These are phyloP conservation scores for Lunularia cruciata DNA, from an alignment of 225 moss, liverwort and hornwort species.

Conservation along the genomic window DNA sequence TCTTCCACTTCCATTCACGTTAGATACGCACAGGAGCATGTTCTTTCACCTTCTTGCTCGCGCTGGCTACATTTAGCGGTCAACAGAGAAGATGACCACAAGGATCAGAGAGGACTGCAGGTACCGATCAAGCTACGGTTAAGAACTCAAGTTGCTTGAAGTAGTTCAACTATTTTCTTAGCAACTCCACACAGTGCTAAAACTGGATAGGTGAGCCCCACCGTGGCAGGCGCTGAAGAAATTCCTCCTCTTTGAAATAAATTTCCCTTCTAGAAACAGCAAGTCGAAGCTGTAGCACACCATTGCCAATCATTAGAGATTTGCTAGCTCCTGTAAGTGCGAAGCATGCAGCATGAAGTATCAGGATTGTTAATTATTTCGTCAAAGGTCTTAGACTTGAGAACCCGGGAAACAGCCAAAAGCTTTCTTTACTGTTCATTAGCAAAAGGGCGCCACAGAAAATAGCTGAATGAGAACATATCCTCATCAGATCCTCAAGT, in stretches of 20 bases:
- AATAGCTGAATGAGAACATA: constrained; percentile 1
- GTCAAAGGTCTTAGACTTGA: neutral
- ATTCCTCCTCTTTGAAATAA: neutral
- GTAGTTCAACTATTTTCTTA: constrained; percentile 6
- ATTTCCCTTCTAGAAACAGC: constrained; percentile 4
- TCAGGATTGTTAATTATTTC: neutral
- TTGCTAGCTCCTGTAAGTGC: neutral
- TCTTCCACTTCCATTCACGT: neutral
- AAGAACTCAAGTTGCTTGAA: neutral
- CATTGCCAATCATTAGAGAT: constrained; percentile 13
- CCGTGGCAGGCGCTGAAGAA: neutral
- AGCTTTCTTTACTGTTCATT: constrained; percentile 1
- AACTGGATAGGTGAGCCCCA: constrained; percentile 9
- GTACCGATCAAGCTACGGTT: neutral
- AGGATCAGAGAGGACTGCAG: neutral
- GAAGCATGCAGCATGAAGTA: neutral
- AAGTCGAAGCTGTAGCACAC: constrained; percentile 7
- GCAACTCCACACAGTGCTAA: neutral
- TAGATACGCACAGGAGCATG: neutral
- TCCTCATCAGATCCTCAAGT: neutral
- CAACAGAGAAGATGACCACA: constrained; percentile 2
- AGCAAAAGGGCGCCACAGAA: neutral
- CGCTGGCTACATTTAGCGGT: neutral
- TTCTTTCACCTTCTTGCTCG: neutral
- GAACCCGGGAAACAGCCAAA: neutral